These are phyloP conservation scores for Microstegium vimineum DNA, from an alignment of 176 grass and related monocot genomes.

Conservation along the genomic window DNA sequence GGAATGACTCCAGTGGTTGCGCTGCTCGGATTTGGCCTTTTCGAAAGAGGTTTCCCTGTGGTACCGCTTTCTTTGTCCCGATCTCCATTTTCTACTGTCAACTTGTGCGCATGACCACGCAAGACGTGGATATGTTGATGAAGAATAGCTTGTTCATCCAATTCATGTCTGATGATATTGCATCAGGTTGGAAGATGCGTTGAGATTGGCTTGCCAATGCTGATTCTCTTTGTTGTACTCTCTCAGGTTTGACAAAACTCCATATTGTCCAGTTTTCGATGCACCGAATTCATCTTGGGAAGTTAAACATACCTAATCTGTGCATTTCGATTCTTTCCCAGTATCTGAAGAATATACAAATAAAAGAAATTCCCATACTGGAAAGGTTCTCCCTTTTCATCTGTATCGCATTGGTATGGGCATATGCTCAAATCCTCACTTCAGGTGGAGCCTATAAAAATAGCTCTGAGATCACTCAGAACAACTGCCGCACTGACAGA, in stretches of 20 bases:
- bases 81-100: not conserved
- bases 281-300: not conserved
- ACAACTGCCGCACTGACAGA: slow-evolving; percentile 81
- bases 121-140: not conserved
- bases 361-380: slow-evolving; percentile 66
- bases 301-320: slow-evolving; percentile 16
- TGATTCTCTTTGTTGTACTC: slow-evolving; percentile 69
- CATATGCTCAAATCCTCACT: slow-evolving; percentile 84
- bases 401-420: slow-evolving; percentile 63
- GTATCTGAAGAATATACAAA: slow-evolving; percentile 83
- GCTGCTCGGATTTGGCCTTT: slow-evolving; percentile 94
- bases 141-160: not conserved
- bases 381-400: slow-evolving; percentile 92
- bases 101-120: not conserved
- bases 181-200: slow-evolving; percentile 90
- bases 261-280: not conserved
- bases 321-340: slow-evolving; percentile 20
- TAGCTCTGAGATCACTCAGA: slow-evolving; percentile 51
- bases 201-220: slow-evolving; percentile 84
- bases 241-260: slow-evolving; percentile 59
- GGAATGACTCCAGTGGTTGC: slow-evolving; percentile 91
- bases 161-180: slow-evolving; percentile 11
- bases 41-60: slow-evolving; percentile 98
- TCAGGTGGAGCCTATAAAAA: slow-evolving; percentile 80
- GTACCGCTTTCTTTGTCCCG: slow-evolving; percentile 41